Percentiles rank a stretch among this genome's conserved stretches.
Conservation (phyloP, 2,329 filamentous ascomycete species). For the Exutisphaerella laricina region DNA sequence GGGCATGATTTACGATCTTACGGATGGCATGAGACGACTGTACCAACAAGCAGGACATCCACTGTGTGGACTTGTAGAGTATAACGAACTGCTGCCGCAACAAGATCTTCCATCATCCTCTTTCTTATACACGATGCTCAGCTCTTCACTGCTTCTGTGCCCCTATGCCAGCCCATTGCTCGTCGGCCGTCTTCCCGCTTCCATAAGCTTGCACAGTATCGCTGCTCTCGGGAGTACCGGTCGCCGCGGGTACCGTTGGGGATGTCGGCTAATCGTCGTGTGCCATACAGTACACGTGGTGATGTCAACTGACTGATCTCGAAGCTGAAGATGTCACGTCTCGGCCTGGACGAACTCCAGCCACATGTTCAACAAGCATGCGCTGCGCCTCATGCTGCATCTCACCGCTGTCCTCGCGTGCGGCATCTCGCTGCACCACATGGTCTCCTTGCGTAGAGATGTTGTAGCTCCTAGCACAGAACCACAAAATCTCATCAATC, state of each 20-base stretch:
- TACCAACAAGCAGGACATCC: neutral
- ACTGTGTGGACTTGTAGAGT: constrained; percentile 1
- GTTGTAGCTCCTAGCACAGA: constrained; percentile 3
- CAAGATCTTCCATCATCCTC: neutral
- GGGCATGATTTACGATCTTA: neutral
- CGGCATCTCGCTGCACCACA: constrained; percentile 1
- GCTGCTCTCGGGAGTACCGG: no score
- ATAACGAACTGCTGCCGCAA: no score
- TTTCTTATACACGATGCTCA: no score
- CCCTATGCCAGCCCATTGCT: no score
- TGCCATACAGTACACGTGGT: no score
- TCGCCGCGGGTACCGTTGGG: no score
- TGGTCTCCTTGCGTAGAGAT: constrained; percentile 1
- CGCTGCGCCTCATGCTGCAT: neutral
- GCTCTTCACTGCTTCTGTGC: no score
- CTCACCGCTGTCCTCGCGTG: constrained; percentile 3
- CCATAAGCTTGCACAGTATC: no score
- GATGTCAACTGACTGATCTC: no score
- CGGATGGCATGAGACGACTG: neutral
- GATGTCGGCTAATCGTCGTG: neutral
- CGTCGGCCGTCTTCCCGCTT: no score
- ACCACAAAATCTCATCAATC: constrained; percentile 2
- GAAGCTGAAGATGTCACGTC: neutral
- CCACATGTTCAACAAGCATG: no score
- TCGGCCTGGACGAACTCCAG: neutral